These are phyloP conservation scores for Leishmania major DNA, from an alignment of 208 protist species.

Conservation along the genomic window DNA sequence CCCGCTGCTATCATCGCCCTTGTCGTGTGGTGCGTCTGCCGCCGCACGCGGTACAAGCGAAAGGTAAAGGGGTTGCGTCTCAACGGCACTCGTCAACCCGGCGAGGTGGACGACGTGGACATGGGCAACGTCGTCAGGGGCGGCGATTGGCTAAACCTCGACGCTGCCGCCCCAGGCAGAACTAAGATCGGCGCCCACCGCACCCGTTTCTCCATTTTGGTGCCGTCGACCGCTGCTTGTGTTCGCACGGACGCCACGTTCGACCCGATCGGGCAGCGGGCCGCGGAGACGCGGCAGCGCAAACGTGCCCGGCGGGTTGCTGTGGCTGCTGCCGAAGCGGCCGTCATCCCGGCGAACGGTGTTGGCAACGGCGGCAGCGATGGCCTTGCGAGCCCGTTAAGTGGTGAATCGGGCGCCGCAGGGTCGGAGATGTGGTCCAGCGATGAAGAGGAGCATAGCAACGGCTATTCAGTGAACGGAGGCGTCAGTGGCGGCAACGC, in stretches of 20 bases:
- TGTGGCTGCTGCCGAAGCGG: conserved; percentile 27
- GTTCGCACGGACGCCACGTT: conserved; percentile 27
- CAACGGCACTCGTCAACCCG: conserved; percentile 41
- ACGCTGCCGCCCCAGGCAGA: conserved; percentile 3
- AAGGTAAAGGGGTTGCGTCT: conserved; percentile 40
- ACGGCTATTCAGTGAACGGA: background rate
- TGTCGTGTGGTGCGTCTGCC: conserved; percentile 33
- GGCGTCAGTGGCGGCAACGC: conserved; percentile 1
- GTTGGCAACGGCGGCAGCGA: background rate
- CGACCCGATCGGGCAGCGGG: conserved; percentile 70
- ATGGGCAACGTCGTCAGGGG: conserved; percentile 46
- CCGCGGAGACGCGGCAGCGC: conserved; percentile 44
- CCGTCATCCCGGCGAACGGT: background rate
- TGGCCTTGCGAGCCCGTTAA: background rate
- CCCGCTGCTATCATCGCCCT: conserved; percentile 33
- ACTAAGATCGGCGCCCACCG: background rate
- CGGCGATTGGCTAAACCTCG: conserved; percentile 47
- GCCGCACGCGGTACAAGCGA: conserved; percentile 37
- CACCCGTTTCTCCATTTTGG: conserved; percentile 2
- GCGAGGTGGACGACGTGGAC: conserved; percentile 56
- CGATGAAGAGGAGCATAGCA: conserved; percentile 22
- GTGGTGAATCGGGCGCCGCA: conserved; percentile 5
- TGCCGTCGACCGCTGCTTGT: background rate
- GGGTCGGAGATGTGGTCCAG: conserved; percentile 24
- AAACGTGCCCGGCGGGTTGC: conserved; percentile 38